These are phyloP conservation scores for Ephemerocybe angulata DNA, from an alignment of 768 basidiomycete genomes.

Conservation along the genomic window DNA sequence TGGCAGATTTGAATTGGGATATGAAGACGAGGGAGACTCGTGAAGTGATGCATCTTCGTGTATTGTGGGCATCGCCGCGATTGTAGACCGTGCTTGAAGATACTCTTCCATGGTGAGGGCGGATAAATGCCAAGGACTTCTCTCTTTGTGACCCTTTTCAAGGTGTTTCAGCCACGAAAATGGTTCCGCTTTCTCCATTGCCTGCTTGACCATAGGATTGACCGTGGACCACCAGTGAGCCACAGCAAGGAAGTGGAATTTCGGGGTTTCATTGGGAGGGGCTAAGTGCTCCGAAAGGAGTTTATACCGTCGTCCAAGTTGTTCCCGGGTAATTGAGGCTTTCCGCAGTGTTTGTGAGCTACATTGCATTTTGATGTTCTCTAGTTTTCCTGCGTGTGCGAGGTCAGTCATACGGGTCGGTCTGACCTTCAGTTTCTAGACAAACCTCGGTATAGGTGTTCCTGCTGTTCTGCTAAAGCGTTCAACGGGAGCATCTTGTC, in stretches of 20 bases:
- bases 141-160: constrained; percentile 35
- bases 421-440: background rate
- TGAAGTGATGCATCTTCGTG: constrained; percentile 35
- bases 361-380: constrained; percentile 46
- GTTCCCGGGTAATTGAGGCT: constrained; percentile 59
- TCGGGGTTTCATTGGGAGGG: background rate
- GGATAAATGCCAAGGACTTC: constrained; percentile 60
- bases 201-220: constrained; percentile 41
- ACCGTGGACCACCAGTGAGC: constrained; percentile 60
- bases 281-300: constrained; percentile 38
- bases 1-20: background rate
- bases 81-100: constrained; percentile 36
- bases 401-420: background rate
- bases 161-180: constrained; percentile 72
- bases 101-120: constrained; percentile 71
- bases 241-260: constrained; percentile 35
- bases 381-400: constrained; percentile 48
- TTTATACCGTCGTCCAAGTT: constrained; percentile 62
- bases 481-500: constrained; percentile 41
- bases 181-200: constrained; percentile 64
- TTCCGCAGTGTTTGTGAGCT: constrained; percentile 58
- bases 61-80: constrained; percentile 37
- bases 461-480: constrained; percentile 55
- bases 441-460: constrained; percentile 54
- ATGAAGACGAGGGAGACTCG: background rate